Base-by-base conservation (phyloP, 208 protist genomes). In the Acanthamoeba royreba region DNA sequence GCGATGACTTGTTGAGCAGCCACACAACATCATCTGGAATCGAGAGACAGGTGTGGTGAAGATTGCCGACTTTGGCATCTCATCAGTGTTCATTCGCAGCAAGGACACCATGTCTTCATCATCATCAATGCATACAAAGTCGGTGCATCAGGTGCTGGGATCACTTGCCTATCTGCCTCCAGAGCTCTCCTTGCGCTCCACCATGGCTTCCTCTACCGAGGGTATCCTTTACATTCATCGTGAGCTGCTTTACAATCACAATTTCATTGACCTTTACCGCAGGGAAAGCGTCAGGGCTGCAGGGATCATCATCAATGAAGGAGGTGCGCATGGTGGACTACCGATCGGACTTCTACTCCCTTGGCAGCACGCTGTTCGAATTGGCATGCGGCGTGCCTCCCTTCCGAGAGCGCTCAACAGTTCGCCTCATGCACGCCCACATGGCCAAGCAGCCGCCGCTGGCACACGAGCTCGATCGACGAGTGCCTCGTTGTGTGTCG, bases 381-480 rank as follows among this genome's bases (percentile, higher is more conserved):
- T 33, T 92, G 17, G 35, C 72, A 1, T 53, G 38, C 43, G 85
- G 85, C 38, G 35, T 31, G 43, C 61, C 55, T 11, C 85, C 85
- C 8, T 92, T 92, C 31, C 55, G 61, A 25, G 85, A 92, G 61
- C 52, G 61, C 8, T 92, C 85, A 28, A 42, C 85, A 47, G 61
- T 92, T 22, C 52, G 85, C 25, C 43, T 92, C 53, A 74, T 92
- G 55, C 85, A 92, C 61, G 85, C 85, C 4, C 85, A 92, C 85
- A 63, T 92, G 85, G 85, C 85, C 85, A 92, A 92, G 61, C 85
- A 92, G 35, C 45, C 85, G 46, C 53, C 85, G 61, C 40, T 77
- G 52, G n/a, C 43, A 0, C 53, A 92, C 43, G 85, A 92, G 31
- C 9, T 92, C 25, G 25, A 74, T 38, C 38, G n/a, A 13, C 31